Conservation (phyloP, 805 yeast genomes). For the Candida maris region DNA sequence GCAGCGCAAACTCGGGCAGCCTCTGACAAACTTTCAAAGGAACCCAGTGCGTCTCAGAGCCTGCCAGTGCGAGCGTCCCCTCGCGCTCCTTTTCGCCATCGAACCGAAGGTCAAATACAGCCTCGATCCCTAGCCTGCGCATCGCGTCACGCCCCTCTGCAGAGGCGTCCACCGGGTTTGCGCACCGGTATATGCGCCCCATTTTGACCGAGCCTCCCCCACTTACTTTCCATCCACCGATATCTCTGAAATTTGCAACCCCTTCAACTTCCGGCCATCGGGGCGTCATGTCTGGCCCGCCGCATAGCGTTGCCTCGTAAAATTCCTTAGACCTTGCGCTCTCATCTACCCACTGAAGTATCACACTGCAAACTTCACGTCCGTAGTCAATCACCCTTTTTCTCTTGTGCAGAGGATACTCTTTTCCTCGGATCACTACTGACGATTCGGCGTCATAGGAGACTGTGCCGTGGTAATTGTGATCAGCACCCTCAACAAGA, state of each 20-base stretch:
- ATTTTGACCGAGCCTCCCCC: conserved; percentile 44
- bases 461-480: conserved; percentile 63
- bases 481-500: conserved; percentile 70
- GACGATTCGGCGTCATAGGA: conserved; percentile 30
- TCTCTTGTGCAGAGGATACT: conserved; percentile 31
- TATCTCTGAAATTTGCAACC: conserved; percentile 68
- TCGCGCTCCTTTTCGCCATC: conserved; percentile 46
- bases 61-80: conserved; percentile 45
- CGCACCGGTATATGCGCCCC: conserved; percentile 59
- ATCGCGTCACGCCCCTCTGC: conserved; percentile 42
- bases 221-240: conserved; percentile 67
- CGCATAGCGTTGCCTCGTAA: conserved; percentile 30
- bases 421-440: conserved; percentile 6
- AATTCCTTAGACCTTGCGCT: conserved; percentile 52
- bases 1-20: conserved; percentile 44
- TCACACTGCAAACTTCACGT: conserved; percentile 44
- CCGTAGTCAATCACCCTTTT: conserved; percentile 52
- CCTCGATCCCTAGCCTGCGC: conserved; percentile 43
- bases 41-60: conserved; percentile 45
- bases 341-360: conserved; percentile 44
- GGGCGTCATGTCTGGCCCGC: neutral
- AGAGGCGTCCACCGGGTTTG: conserved; percentile 53
- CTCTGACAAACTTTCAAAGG: conserved; percentile 39
- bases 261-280: conserved; percentile 40
- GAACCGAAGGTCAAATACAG: conserved; percentile 68